Evolutionary conservation across 352 stramenopile genomes (phyloP), one percentile per base, ranked within the genome.

Genomic region (Pseudoperonospora humuli): DNA sequence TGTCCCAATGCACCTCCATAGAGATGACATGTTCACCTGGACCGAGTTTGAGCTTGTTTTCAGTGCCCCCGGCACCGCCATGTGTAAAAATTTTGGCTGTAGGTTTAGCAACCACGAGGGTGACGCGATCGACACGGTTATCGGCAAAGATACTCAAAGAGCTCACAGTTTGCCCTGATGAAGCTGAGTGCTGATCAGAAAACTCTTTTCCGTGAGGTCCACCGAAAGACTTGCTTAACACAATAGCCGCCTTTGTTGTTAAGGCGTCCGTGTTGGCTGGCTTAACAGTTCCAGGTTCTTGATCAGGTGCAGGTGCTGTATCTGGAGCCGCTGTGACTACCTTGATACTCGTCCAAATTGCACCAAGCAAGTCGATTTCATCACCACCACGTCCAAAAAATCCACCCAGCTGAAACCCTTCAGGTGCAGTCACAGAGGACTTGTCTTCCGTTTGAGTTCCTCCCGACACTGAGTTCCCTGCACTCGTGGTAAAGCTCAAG

Each of bases 151-250:
- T 55, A 7, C 45, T 60, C 24, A 55, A 39, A 1, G 45, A 57
- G 15, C 18, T 65, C 5, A 70, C 50, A 4, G 54, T 54, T 45
- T 61, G 50, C 0, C 41, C 50, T 3, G 54, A 56, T 0, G 61
- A 45, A 0, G 56, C 63, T 2, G 42, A 47, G 7, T 48, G 36
- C 13, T 73, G 40, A 24, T 67, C 64, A 5, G 67, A 73, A 32
- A 64, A 78, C 21, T 61, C 50, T 10, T 50, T 53, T 26, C 64
- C 64, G n/a, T 75, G 61, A 5, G 67, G 61, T 0, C 64, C 67
- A 31, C 67, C 67, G 9, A 66, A 65, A n/a, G n/a, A n/a, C n/a
- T n/a, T n/a, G n/a, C n/a, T n/a, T n/a, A n/a, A n/a, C n/a, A n/a
- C n/a, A n/a, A n/a, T n/a, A n/a, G n/a, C n/a, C n/a, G n/a, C n/a